phyloP scores from a whole-genome alignment of 805 yeast species.

The Hanseniaspora jakobsenii region DNA sequence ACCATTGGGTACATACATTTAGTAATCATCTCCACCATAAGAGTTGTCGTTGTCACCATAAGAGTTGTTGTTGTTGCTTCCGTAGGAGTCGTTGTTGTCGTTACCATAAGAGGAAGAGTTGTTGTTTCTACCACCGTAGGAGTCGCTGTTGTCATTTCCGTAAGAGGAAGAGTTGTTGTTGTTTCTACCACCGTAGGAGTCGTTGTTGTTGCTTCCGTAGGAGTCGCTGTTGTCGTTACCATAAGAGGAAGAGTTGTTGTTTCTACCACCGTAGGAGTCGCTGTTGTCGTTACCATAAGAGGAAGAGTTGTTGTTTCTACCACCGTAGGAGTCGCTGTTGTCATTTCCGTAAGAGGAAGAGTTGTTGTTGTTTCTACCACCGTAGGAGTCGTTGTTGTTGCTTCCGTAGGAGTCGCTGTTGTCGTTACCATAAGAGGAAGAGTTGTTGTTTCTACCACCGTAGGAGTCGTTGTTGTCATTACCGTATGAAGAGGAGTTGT shows the following conservation, averaged over 20 bases:
- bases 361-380: constrained; percentile 16
- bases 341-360: constrained; percentile 17
- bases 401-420: constrained; percentile 20
- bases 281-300: constrained; percentile 20
- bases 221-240: constrained; percentile 22
- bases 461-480: constrained; percentile 19
- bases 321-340: constrained; percentile 27
- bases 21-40: constrained; percentile 22
- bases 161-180: constrained; percentile 25
- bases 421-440: too few species aligned
- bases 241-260: constrained; percentile 20
- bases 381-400: constrained; percentile 23
- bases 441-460: constrained; percentile 21
- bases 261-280: constrained; percentile 22
- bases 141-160: constrained; percentile 21
- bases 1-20: too few species aligned
- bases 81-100: constrained; percentile 24
- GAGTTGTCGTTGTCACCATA: constrained; percentile 27
- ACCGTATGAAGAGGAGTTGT: too few species aligned
- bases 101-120: constrained; percentile 21
- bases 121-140: constrained; percentile 26
- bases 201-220: constrained; percentile 23
- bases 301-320: constrained; percentile 21
- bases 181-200: constrained; percentile 23
- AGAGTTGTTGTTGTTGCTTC: constrained; percentile 20